Evolutionary conservation across 2,329 filamentous ascomycete species (phyloP), one percentile per base, ranked within the genome.

Genomic region (Lachnellula cervina): DNA sequence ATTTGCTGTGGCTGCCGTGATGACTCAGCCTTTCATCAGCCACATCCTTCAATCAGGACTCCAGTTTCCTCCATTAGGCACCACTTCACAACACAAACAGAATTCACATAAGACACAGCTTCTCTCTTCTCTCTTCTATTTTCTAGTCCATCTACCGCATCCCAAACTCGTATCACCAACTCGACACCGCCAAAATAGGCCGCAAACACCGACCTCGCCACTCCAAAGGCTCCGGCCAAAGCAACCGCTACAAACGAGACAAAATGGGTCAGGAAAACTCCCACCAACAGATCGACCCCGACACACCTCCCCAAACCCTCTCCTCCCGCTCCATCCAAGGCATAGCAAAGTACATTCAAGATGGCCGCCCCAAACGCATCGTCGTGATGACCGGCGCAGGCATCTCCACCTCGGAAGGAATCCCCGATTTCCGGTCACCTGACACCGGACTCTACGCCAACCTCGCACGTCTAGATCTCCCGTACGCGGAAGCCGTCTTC

Each of bases 371-470:
- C 35, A 80, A 80, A 65, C 80, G 80, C 49, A 88, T 99, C 55
- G 90, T 96, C 23, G 88, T 97, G 59, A 84, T 97, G 83, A 91
- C 89, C 2, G 93, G 93, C 56, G 92, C 93, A 13, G 93, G 93
- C 48, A 95, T 97, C 63, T 90, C 86, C 32, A 93, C 89, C 0
- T 80, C 82, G 9, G 83, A 83, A 54, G 84, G 84, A 55, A 86
- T 99, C 60, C 94, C 94, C 59, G 94, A 99, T 73, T 99, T 97
- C 71, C 82, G 94, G 61, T 96, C 91, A 2, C 92, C 93, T 59
- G 88, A 90, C 56, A 97, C 93, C 0, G 94, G 94, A 3, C 81
- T 99, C 11, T 99, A 99, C 72, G 87, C 90, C 66, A 97, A 97
- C 68, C 84, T 99, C 17, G 88, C 88, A 21, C 83, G 88, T 51